Conservation (phyloP, 1,284 basidiomycete genomes). For the Porogramme epimiltina region DNA sequence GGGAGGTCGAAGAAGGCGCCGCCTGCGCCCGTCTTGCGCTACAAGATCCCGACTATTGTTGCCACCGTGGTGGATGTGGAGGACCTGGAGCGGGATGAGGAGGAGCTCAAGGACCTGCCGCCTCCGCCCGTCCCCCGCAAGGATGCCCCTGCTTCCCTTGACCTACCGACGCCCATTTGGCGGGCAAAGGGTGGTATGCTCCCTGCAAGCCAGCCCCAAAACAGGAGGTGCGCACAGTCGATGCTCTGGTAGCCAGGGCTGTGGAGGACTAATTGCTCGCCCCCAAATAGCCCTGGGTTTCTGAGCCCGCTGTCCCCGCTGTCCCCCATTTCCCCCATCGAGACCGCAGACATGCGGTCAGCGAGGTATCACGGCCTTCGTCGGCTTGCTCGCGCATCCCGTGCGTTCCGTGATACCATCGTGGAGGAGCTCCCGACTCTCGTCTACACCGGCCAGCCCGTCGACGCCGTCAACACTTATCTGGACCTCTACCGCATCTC, state of each 20-base stretch:
- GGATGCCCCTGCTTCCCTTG: slow-evolving; percentile 16
- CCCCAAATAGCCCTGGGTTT: slow-evolving; percentile 4
- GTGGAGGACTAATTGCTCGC: no score
- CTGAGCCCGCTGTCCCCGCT: slow-evolving; percentile 20
- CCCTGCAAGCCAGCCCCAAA: neutral
- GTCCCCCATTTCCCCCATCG: slow-evolving; percentile 22
- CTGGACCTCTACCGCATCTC: slow-evolving; percentile 32
- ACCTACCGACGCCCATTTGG: slow-evolving; percentile 11
- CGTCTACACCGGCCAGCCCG: slow-evolving; percentile 19
- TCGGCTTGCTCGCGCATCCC: slow-evolving; percentile 24
- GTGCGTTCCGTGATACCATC: slow-evolving; percentile 22
- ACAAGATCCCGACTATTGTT: slow-evolving; percentile 7
- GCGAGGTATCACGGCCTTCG: slow-evolving; percentile 26
- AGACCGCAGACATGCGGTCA: slow-evolving; percentile 15
- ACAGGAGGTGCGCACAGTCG: neutral
- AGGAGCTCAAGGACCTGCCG: neutral
- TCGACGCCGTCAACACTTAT: slow-evolving; percentile 26
- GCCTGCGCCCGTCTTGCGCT: slow-evolving; percentile 13
- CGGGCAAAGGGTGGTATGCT: neutral
- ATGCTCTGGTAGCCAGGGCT: neutral
- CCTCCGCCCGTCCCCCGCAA: slow-evolving; percentile 8
- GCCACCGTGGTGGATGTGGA: neutral
- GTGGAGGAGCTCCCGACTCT: slow-evolving; percentile 29
- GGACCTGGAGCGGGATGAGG: neutral
- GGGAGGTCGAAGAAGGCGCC: slow-evolving; percentile 8